Conservation (phyloP, 2,329 filamentous ascomycete species). For the Lasiodiplodia citricola region DNA sequence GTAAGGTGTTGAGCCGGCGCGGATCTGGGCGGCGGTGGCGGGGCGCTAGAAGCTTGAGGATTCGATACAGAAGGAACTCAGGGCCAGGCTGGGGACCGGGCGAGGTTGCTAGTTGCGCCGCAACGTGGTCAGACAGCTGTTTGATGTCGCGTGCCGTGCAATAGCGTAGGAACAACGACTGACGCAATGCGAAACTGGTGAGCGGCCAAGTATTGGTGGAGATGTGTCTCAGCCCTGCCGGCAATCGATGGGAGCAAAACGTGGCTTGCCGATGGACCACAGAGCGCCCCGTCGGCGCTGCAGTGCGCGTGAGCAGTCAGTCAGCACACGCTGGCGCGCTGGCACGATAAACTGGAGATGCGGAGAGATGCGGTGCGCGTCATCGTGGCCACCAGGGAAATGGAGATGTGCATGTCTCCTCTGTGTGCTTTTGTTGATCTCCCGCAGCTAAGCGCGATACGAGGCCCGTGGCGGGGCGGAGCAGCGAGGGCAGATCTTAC, state of each 20-base stretch:
- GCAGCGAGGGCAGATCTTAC: constrained; percentile 17
- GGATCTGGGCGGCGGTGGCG: constrained; percentile 4
- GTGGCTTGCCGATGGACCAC: neutral
- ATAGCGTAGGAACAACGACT: constrained; percentile 1
- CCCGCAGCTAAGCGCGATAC: constrained; percentile 7
- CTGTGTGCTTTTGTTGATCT: constrained; percentile 3
- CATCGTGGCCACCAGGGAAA: neutral
- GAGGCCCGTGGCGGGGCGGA: constrained; percentile 12
- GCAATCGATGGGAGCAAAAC: constrained; percentile 10
- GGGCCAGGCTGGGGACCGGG: constrained; percentile 17
- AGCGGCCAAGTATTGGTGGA: constrained; percentile 14
- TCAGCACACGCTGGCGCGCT: neutral
- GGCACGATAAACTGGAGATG: constrained; percentile 10
- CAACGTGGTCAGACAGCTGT: constrained; percentile 5
- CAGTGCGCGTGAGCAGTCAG: neutral
- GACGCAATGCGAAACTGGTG: constrained; percentile 14
- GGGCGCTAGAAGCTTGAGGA: constrained; percentile 2
- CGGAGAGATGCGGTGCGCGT: constrained; percentile 15
- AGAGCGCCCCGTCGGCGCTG: neutral
- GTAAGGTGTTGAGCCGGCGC: neutral
- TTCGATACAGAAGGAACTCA: neutral
- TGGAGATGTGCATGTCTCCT: constrained; percentile 6
- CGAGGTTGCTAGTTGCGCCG: constrained; percentile 5
- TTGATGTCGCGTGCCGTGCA: neutral
- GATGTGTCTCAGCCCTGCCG: constrained; percentile 24